These are phyloP conservation scores for Pseudevernia furfuracea DNA, from an alignment of 495 filamentous ascomycete genomes.

Conservation along the genomic window DNA sequence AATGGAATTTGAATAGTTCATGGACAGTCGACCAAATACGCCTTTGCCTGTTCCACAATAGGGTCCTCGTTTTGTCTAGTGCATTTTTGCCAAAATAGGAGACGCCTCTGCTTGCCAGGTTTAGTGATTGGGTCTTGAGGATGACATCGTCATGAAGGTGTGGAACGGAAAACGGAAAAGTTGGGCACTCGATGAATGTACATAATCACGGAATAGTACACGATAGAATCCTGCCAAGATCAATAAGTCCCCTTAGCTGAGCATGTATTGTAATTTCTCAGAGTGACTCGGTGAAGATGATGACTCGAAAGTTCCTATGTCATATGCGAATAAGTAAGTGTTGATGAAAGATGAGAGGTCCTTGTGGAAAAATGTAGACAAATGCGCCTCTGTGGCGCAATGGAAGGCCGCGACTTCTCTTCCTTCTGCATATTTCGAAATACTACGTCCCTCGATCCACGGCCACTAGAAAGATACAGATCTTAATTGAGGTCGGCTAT, in stretches of 20 bases:
- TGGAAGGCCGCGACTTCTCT: not conserved
- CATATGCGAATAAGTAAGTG: not conserved
- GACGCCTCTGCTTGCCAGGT: not conserved
- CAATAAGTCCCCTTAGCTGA: not conserved
- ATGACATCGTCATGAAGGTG: not conserved
- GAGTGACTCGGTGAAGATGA: not conserved
- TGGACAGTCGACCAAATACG: slow-evolving; percentile 19
- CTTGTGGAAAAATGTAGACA: not conserved
- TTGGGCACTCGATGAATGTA: not conserved
- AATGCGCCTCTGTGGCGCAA: not conserved
- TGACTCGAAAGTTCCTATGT: not conserved
- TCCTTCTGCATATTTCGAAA: not conserved
- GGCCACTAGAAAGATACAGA: not conserved
- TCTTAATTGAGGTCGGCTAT: not conserved
- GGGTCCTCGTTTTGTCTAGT: not conserved
- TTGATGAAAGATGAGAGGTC: not conserved
- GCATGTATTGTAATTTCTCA: not conserved
- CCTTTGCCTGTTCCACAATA: slow-evolving; percentile 12
- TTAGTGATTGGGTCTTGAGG: not conserved
- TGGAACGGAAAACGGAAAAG: not conserved
- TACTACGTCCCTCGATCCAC: not conserved
- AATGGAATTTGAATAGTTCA: slow-evolving; percentile 12
- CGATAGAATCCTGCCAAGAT: not conserved
- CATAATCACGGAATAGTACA: not conserved
- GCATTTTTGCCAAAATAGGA: not conserved